These are phyloP conservation scores for Taphrina deformans DNA, from an alignment of 1,139 yeast genomes.

Conservation along the genomic window DNA sequence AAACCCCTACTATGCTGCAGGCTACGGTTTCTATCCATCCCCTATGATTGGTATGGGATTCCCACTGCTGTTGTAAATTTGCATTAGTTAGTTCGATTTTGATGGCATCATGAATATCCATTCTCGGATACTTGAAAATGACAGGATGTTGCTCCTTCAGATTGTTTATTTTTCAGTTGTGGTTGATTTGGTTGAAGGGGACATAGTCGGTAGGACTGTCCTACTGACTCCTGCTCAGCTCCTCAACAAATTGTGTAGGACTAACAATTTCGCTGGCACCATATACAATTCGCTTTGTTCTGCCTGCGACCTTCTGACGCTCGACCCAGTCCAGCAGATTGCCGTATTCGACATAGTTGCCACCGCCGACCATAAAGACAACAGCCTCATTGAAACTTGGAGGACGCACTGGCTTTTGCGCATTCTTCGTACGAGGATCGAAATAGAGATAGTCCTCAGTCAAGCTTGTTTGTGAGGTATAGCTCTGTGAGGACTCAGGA, in stretches of 20 bases:
- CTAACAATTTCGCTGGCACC: slow-evolving; percentile 84
- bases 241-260: slow-evolving; percentile 72
- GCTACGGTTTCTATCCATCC: slow-evolving; percentile 12
- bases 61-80: not conserved
- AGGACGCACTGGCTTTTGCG: slow-evolving; percentile 46
- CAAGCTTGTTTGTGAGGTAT: slow-evolving; percentile 21
- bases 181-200: too few relatives aligned
- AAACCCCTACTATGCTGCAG: slow-evolving; percentile 1
- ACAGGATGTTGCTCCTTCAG: too few relatives aligned
- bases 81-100: not conserved
- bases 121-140: not conserved
- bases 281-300: slow-evolving; percentile 60
- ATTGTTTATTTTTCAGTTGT: too few relatives aligned
- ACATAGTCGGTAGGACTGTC: too few relatives aligned
- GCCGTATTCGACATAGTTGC: slow-evolving; percentile 89
- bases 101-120: not conserved
- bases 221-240: slow-evolving; percentile 53
- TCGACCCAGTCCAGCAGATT: slow-evolving; percentile 86
- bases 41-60: slow-evolving; percentile 9
- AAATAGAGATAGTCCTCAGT: slow-evolving; percentile 90
- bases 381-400: slow-evolving; percentile 83
- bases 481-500: slow-evolving; percentile 14
- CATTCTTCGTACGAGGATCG: slow-evolving; percentile 84
- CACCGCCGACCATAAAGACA: slow-evolving; percentile 95
- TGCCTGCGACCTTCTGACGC: slow-evolving; percentile 38